Evolutionary conservation across 2,329 filamentous ascomycete species (phyloP).

Genomic region (Aspergillus puulaauensis): DNA sequence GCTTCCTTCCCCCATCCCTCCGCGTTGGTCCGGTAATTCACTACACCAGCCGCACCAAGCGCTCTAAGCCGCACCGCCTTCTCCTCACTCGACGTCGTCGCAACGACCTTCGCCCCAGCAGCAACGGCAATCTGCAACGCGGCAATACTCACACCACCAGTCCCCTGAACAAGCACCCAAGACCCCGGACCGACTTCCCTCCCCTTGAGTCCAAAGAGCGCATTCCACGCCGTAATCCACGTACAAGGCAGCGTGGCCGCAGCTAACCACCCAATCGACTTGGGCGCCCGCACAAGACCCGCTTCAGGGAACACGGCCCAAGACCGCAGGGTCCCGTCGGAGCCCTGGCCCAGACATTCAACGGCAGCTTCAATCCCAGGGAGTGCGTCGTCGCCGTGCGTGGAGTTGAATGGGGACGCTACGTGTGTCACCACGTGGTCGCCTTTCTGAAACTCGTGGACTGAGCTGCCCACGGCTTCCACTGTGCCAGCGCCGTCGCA

Average conservation of each 20-base stretch:
- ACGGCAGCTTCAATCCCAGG: neutral
- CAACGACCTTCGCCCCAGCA: constrained; percentile 56
- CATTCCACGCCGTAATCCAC: constrained; percentile 9
- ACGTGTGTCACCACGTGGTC: constrained; percentile 6
- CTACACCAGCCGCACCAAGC: constrained; percentile 55
- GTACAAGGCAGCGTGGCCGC: constrained; percentile 9
- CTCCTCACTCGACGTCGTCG: constrained; percentile 53
- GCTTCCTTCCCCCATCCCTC: constrained; percentile 14
- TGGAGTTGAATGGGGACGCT: neutral
- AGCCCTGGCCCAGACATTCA: neutral
- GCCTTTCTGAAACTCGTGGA: neutral
- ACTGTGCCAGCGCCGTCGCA: constrained; percentile 10
- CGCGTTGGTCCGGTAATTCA: constrained; percentile 54
- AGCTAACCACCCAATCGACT: neutral
- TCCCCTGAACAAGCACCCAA: constrained; percentile 54
- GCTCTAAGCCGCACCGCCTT: constrained; percentile 53
- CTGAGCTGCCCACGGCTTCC: neutral
- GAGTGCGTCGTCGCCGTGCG: neutral
- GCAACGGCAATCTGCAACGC: constrained; percentile 43
- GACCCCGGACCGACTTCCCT: constrained; percentile 38
- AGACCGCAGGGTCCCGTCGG: constrained; percentile 5
- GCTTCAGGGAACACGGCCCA: neutral
- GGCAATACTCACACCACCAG: constrained; percentile 52
- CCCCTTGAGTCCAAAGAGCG: constrained; percentile 11
- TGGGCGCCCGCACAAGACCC: neutral